Evolutionary conservation across 108 stramenopile species (phyloP), one percentile per base, ranked within the genome.

Genomic region (Mayamaea pseudoterrestris): DNA sequence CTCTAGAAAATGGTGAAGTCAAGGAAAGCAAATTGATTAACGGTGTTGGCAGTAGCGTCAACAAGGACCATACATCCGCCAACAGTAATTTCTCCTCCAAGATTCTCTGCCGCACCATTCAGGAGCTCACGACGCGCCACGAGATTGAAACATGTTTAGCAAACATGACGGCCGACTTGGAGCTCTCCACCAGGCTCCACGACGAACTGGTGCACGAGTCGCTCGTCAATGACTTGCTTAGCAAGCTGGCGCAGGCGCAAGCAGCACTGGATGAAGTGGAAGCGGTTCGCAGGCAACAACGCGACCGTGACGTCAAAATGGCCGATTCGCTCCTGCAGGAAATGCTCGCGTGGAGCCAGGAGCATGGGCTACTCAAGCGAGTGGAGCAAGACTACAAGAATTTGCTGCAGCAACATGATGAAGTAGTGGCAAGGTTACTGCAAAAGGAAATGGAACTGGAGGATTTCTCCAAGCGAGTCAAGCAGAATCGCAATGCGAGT

Each of bases 321-420:
- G 73, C 67, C 9, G 66, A 76, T 58, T 29, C 37, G 0, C 41
- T 76, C 27, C 58, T 76, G 14, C 31, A 27, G 30, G 74, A 76
- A 53, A n/a, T 76, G 16, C 54, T 49, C 61, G 27, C 43, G 5
- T 34, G 70, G 30, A 65, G 55, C 53, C 48, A 28, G 22, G 57
- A 70, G 37, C 20, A 71, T 27, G 62, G 64, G 22, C 39, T 46
- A 18, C 26, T 76, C 11, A 26, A 62, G 26, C 45, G 46, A 23
- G 60, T 61, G 62, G 61, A 61, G 44, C 35, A 53, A 27, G 58
- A 63, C 11, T 53, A 76, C 44, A 44, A 54, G 57, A 37, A 60
- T 21, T 53, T 61, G 26, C 49, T 66, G 2, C 25, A 48, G 14
- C 39, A 63, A 14, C 60, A 68, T 40, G 74, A 71, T 25, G 51